Conservation (phyloP, 2,329 filamentous ascomycete genomes). For the Ceratocystiopsis sp. region DNA sequence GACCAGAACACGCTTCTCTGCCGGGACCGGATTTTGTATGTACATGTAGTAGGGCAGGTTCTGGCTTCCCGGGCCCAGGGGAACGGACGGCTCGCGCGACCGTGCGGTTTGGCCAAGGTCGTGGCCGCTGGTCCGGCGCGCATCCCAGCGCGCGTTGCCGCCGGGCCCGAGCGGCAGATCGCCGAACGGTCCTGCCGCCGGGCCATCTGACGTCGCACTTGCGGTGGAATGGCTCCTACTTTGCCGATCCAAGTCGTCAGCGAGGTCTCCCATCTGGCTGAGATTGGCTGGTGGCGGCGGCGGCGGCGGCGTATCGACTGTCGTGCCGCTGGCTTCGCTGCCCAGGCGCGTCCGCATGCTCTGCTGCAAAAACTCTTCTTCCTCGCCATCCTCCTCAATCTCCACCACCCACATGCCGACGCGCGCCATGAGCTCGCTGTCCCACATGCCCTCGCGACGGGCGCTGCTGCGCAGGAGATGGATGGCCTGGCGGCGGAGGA, state of each 20-base stretch:
- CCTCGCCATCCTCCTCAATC: slow-evolving; percentile 32
- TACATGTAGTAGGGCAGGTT: slow-evolving; percentile 6
- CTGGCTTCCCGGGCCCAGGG: not conserved
- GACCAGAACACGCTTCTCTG: slow-evolving; percentile 38
- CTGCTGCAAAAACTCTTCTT: slow-evolving; percentile 9
- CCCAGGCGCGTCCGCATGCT: not conserved
- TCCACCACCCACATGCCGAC: slow-evolving; percentile 38
- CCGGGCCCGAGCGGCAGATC: slow-evolving; percentile 23
- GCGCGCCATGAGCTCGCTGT: slow-evolving; percentile 39
- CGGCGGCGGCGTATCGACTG: not conserved
- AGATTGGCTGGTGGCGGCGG: not conserved
- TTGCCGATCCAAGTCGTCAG: no score
- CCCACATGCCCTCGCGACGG: slow-evolving; percentile 53
- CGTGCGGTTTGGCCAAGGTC: not conserved
- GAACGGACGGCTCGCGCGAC: not conserved
- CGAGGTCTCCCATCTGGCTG: slow-evolving; percentile 13
- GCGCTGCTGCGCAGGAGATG: slow-evolving; percentile 41
- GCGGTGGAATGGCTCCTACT: no score
- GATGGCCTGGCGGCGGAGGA: slow-evolving; percentile 41
- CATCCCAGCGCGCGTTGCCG: slow-evolving; percentile 26
- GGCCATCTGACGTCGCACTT: no score
- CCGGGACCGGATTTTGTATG: slow-evolving; percentile 22
- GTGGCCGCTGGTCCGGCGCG: slow-evolving; percentile 10
- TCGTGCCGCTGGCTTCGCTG: not conserved
- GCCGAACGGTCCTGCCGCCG: slow-evolving; percentile 2